phyloP scores from a whole-genome alignment of 305 asterid species.

The Ajuga reptans region DNA sequence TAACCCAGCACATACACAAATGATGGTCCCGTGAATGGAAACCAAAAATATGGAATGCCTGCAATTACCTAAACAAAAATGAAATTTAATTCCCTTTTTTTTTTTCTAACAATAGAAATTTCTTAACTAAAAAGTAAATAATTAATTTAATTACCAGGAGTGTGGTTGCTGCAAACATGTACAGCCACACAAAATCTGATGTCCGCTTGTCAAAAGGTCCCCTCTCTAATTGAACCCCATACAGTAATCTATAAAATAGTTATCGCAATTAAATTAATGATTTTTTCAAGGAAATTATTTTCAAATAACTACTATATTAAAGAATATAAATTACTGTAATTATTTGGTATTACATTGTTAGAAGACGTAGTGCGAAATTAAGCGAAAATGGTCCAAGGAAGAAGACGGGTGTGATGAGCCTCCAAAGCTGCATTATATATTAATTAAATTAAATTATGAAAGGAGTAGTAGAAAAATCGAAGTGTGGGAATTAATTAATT shows the following conservation, averaged over 20 bases:
- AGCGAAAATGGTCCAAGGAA: conserved; percentile 45
- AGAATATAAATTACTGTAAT: background rate
- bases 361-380: conserved; percentile 30
- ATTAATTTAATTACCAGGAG: conserved; percentile 27
- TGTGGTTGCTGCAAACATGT: conserved; percentile 35
- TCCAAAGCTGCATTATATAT: conserved; percentile 34
- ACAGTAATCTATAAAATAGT: conserved; percentile 25
- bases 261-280: background rate
- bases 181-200: conserved; percentile 48
- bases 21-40: conserved; percentile 38
- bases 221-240: conserved; percentile 44
- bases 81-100: too few relatives aligned
- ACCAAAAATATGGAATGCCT: conserved; percentile 37
- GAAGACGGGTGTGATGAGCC: conserved; percentile 46
- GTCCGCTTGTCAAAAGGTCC: conserved; percentile 55
- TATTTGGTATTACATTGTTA: conserved; percentile 32
- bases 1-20: conserved; percentile 37
- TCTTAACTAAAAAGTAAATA: background rate
- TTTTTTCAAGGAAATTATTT: too few relatives aligned
- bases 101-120: background rate
- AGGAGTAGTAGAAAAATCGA: too few relatives aligned
- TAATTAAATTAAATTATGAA: too few relatives aligned
- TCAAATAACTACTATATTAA: too few relatives aligned
- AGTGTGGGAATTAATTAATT: too few relatives aligned
- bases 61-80: conserved; percentile 27